phyloP scores from a whole-genome alignment of 2,329 filamentous ascomycete species.

The Penicillium sp. region DNA sequence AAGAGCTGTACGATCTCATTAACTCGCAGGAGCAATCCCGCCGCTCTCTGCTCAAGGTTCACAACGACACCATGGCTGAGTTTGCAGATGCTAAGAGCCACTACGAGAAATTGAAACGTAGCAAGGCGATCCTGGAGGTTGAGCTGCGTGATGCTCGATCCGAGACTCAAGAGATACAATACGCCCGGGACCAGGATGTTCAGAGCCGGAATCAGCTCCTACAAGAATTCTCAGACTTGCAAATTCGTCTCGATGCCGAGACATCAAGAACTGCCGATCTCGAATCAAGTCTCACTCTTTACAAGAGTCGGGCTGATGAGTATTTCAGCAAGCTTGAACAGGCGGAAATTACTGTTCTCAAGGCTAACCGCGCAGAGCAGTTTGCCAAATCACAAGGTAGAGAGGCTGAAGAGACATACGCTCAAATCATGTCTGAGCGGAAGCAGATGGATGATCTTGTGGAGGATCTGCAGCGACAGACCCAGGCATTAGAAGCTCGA shows the following conservation, averaged over 20 bases:
- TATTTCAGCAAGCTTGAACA: slow-evolving; percentile 98
- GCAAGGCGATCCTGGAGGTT: slow-evolving; percentile 75
- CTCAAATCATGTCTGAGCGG: slow-evolving; percentile 85
- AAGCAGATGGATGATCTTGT: slow-evolving; percentile 84
- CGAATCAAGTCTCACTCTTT: slow-evolving; percentile 77
- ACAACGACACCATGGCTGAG: slow-evolving; percentile 82
- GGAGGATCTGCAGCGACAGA: slow-evolving; percentile 86
- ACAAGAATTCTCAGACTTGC: slow-evolving; percentile 88
- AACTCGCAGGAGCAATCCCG: slow-evolving; percentile 91
- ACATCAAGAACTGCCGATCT: slow-evolving; percentile 82
- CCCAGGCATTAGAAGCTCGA: slow-evolving; percentile 85
- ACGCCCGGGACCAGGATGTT: slow-evolving; percentile 80
- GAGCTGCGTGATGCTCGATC: slow-evolving; percentile 81
- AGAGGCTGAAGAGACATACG: slow-evolving; percentile 89
- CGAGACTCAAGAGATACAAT: slow-evolving; percentile 76
- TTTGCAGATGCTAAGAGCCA: slow-evolving; percentile 82
- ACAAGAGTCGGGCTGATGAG: slow-evolving; percentile 89
- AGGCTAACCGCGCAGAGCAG: slow-evolving; percentile 86
- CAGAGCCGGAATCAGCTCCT: slow-evolving; percentile 85
- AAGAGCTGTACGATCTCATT: slow-evolving; percentile 88
- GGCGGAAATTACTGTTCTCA: slow-evolving; percentile 91
- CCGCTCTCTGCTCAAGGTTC: slow-evolving; percentile 74
- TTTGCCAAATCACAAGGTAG: slow-evolving; percentile 87
- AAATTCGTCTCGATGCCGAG: slow-evolving; percentile 89
- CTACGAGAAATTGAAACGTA: slow-evolving; percentile 82